Evolutionary conservation across 139 green algal species (phyloP), one percentile per base, ranked within the genome.

Genomic region (Coelastrella sp.): DNA sequence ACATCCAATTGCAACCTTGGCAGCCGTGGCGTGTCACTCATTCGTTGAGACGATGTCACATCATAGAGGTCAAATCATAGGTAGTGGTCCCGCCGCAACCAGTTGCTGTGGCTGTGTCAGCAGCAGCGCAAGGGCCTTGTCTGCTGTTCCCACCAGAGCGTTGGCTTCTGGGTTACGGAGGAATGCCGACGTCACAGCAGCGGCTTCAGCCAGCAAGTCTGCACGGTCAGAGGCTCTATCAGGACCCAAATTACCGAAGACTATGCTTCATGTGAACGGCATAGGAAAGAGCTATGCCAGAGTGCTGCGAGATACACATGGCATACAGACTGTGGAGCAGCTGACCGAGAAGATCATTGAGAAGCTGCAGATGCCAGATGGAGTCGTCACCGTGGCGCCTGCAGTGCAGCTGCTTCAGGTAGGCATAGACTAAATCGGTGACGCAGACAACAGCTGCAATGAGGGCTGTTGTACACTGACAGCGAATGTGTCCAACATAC

Each of bases 381-480:
- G 25, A 5, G 17, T 21, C 11, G 32, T 53, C 51, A 82, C 51
- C 37, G 35, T 11, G 35, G 27, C 73, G 48, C 75, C 75, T 27
- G 86, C 94, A 23, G 53, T 84, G 1, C 43, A 78, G 13, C 93
- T 85, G 76, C 62, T 94, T 21, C 62, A 85, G 81, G 90, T 91
- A 69, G 75, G 62, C 9, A 25, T 6, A 19, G 25, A 6, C 13
- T 27, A 34, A 21, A 23, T 48, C 17, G 19, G 30, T 7, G 30
- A 17, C 35, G n/a, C n/a, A n/a, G n/a, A n/a, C n/a, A n/a, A n/a
- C n/a, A n/a, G n/a, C n/a, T n/a, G n/a, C n/a, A n/a, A n/a, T n/a
- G n/a, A n/a, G n/a, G n/a, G n/a, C n/a, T n/a, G n/a, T n/a, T n/a
- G n/a, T n/a, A n/a, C n/a, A n/a, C n/a, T n/a, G n/a, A n/a, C n/a